These are phyloP conservation scores for Aspergillus bombycis DNA, from an alignment of 2,329 filamentous ascomycete species.

Conservation along the genomic window DNA sequence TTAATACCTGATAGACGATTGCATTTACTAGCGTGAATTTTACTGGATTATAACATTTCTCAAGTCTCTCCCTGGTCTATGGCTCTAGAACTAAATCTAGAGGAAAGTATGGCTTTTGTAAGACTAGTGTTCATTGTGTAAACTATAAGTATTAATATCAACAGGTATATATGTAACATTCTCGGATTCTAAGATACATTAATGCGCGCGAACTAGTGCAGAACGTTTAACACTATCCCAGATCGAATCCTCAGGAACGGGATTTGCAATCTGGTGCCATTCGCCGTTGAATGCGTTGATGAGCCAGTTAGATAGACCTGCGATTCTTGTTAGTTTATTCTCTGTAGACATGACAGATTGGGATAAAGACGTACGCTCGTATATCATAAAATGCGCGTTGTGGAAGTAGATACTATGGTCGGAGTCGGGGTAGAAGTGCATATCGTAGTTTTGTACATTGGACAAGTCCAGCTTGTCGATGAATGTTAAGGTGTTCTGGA, in stretches of 20 bases:
- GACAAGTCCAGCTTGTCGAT: conserved; percentile 83
- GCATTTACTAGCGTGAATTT: not conserved
- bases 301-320: conserved; percentile 72
- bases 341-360: not conserved
- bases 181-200: not conserved
- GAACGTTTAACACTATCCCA: conserved; percentile 29
- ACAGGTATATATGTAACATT: not conserved
- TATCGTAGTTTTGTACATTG: conserved; percentile 88
- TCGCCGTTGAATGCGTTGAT: conserved; percentile 98
- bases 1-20: not conserved
- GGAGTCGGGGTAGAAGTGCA: conserved; percentile 94
- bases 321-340: not conserved
- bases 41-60: not conserved
- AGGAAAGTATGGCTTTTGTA: not conserved
- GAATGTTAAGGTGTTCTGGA: conserved; percentile 88
- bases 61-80: not conserved
- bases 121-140: not conserved
- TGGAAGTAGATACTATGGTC: conserved; percentile 96
- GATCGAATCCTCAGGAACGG: conserved; percentile 48
- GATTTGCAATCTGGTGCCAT: conserved; percentile 68
- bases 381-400: conserved; percentile 87
- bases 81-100: not conserved
- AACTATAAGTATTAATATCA: not conserved
- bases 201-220: conserved; percentile 14
- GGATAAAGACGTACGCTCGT: conserved; percentile 70